These are phyloP conservation scores for Asterophora parasitica DNA, from an alignment of 768 basidiomycete species.

Conservation along the genomic window DNA sequence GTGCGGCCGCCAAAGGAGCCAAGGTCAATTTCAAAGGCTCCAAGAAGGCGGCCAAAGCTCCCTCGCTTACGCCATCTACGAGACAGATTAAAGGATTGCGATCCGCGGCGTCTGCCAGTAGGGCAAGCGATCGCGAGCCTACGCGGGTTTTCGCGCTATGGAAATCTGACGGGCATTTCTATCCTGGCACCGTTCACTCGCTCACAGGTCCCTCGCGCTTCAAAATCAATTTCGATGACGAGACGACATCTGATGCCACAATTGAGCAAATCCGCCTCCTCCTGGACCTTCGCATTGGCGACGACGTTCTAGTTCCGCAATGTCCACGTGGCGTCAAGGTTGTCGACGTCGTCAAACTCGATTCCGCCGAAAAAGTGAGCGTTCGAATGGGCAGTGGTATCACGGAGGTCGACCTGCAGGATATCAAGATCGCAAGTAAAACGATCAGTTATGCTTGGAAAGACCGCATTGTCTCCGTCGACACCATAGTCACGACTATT, in stretches of 20 bases:
- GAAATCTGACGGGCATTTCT: constrained; percentile 56
- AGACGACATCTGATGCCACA: constrained; percentile 34
- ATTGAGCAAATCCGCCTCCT: constrained; percentile 50
- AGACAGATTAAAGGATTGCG: constrained; percentile 36
- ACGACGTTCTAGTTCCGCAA: constrained; percentile 44
- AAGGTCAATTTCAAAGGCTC: constrained; percentile 19
- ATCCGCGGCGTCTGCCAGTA: constrained; percentile 27
- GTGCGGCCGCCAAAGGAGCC: constrained; percentile 16
- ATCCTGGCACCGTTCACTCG: constrained; percentile 51
- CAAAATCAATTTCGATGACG: constrained; percentile 65
- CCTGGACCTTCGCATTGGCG: constrained; percentile 47
- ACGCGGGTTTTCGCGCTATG: constrained; percentile 72
- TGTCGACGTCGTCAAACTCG: constrained; percentile 26
- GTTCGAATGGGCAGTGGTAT: constrained; percentile 37
- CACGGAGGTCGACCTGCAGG: constrained; percentile 27
- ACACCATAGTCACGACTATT: constrained; percentile 38
- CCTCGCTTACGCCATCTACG: constrained; percentile 25
- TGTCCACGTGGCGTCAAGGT: constrained; percentile 29
- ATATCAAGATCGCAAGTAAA: constrained; percentile 48
- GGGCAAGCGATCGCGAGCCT: constrained; percentile 18
- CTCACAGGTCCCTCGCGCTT: constrained; percentile 29
- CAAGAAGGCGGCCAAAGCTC: constrained; percentile 21
- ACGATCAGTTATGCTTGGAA: constrained; percentile 50
- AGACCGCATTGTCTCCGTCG: constrained; percentile 41
- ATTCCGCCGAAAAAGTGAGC: constrained; percentile 25